Percentiles rank a stretch among this genome's conserved stretches.
Evolutionary conservation across 2,329 filamentous ascomycete genomes (phyloP).

Genomic region (Paraconiothyrium brasiliense): DNA sequence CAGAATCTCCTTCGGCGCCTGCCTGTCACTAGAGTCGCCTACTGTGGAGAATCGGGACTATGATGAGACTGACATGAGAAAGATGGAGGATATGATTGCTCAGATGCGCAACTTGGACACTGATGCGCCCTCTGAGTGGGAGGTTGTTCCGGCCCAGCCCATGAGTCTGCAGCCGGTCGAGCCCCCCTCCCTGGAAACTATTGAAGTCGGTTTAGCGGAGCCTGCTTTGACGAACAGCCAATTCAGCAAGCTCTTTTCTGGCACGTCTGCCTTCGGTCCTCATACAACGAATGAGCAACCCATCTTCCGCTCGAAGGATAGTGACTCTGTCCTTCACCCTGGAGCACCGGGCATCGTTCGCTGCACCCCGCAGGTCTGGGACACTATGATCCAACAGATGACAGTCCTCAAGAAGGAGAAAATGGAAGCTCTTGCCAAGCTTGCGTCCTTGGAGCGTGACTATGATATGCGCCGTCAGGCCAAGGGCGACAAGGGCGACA

Average conservation of each 20-base stretch:
- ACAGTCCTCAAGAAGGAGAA: constrained; percentile 6
- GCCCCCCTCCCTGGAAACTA: background rate
- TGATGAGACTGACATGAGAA: constrained; percentile 7
- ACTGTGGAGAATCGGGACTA: background rate
- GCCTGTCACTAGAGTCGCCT: background rate
- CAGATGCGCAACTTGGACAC: background rate
- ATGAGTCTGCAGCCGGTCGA: background rate
- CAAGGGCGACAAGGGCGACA: background rate
- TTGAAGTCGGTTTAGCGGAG: background rate
- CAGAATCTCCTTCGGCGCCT: background rate
- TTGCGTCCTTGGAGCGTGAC: background rate
- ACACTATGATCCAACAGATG: constrained; percentile 8
- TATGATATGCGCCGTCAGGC: constrained; percentile 9
- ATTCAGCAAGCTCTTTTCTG: background rate
- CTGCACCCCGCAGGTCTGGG: background rate
- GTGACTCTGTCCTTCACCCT: background rate
- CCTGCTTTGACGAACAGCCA: background rate
- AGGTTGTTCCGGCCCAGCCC: background rate
- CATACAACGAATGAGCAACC: background rate
- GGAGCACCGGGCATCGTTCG: background rate
- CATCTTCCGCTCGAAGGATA: background rate
- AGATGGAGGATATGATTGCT: constrained; percentile 9
- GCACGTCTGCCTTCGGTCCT: background rate
- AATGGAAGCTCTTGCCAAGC: background rate
- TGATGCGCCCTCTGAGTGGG: constrained; percentile 1